phyloP scores from a whole-genome alignment of 345 rosid species.

The Citrus reticulata region DNA sequence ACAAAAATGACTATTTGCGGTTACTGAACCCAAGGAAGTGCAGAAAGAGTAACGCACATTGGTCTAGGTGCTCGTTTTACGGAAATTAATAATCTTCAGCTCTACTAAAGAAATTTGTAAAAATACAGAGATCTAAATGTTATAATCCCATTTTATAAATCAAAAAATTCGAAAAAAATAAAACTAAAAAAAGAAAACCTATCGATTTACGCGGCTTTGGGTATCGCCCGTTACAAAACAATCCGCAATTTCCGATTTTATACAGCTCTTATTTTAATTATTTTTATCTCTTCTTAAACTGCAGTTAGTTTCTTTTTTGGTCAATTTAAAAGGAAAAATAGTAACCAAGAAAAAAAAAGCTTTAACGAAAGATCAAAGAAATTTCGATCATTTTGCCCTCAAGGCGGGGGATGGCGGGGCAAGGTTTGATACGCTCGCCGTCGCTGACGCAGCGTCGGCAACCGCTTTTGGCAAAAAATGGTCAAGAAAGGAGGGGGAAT shows the following conservation, averaged over 20 bases:
- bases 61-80: background rate
- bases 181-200: background rate
- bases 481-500: conserved; percentile 13
- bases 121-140: background rate
- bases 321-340: background rate
- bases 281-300: background rate
- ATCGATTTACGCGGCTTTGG: background rate
- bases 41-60: too few species aligned
- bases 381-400: background rate
- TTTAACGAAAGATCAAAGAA: background rate
- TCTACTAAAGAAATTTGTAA: background rate
- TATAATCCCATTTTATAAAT: background rate
- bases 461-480: background rate
- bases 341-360: background rate
- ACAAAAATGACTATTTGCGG: too few species aligned
- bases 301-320: background rate
- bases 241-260: background rate
- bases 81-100: background rate
- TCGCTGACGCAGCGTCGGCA: conserved; percentile 10
- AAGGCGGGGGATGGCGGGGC: conserved; percentile 28
- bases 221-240: background rate
- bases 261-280: background rate
- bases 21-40: too few species aligned
- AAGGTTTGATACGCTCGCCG: conserved; percentile 19
- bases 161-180: too few species aligned